Evolutionary conservation across 163 green algal genomes (phyloP), one percentile per base, ranked within the genome.

Genomic region (Smithsoniella earleae): DNA sequence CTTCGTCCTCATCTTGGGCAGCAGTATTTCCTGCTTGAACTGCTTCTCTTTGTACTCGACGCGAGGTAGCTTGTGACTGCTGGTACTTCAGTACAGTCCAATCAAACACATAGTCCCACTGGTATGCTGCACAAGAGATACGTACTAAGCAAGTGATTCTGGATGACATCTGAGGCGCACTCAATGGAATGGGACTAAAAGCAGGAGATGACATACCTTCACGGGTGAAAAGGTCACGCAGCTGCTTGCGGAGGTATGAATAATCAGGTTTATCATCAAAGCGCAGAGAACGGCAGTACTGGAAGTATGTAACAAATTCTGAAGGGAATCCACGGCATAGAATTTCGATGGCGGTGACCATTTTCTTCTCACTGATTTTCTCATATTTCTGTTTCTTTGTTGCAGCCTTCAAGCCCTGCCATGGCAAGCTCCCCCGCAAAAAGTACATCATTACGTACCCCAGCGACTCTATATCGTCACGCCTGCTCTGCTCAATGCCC

Each of bases 191-290:
- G n/a, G n/a, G n/a, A n/a, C n/a, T n/a, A n/a, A n/a, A n/a, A n/a
- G n/a, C n/a, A n/a, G n/a, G n/a, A n/a, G n/a, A n/a, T n/a, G n/a
- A n/a, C 79, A 62, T 52, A 95, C 90, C 91, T 75, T 97, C 92
- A 30, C 90, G 84, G 5, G 92, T 87, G 76, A 99, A 99, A 22
- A 98, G 86, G 80, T 98, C 94, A 22, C 95, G 80, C 82, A 99
- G 96, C 58, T 98, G 82, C 79, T 96, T 95, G 66, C 95, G 84
- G 72, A 99, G 84, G 83, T 96, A 98, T 8, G 87, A 88, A 82
- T 99, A 98, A 84, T 99, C 95, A 10, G 95, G 95, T 87, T 98
- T 99, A 84, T 99, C 95, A 66, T 98, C 94, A 79, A 98, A 99
- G 40, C 93, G 89, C 76, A 98, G 83, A 3, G 87, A 95, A 28